Evolutionary conservation across 148 eudicot genomes (phyloP), one percentile per base, ranked within the genome.

Genomic region (Limonium bicolor): DNA sequence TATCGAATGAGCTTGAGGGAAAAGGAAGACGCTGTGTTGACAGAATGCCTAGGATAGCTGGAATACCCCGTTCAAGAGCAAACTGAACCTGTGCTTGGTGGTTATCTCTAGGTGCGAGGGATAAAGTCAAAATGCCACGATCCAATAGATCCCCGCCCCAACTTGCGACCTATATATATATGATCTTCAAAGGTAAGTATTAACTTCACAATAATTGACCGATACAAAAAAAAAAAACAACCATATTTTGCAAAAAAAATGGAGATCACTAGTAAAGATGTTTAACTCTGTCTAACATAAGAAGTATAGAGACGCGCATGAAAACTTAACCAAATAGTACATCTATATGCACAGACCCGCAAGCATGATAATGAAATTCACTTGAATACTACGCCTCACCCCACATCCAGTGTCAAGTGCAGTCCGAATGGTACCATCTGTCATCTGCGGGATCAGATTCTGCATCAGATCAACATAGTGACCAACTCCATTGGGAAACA

Each of bases 391-490:
- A n/a, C n/a, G n/a, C n/a, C n/a, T 80, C 54, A 90, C 99, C 80
- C 99, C 99, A 67, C 99, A 90, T 0, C 99, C 99, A 54, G 99
- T 90, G 51, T 90, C 99, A 43, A 90, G 75, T 49, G 99, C 95
- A 47, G 99, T 90, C 41, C 99, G 74, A 33, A 90, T 40, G 26
- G 95, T 78, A 25, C 99, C 94, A 17, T 85, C 95, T 61, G 72
- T 81, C 94, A 90, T 84, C 58, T 67, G 80, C 6, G 95, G 99
- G 39, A 90, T 78, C 44, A 90, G 54, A 59, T 80, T 69, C 38
- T 65, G 70, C 95, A 84, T 90, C 33, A 85, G 67, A 76, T 90
- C 93, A 18, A 85, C 85, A 36, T 90, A 90, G 24, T 58, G 69
- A 43, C 82, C 42, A 37, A 90, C 99, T 36, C 99, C 99, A 19